A percentile compares a stretch with the other conserved stretches of the same genome.
phyloP scores from a whole-genome alignment of 805 yeast species.

The Yarrowia divulgata region DNA sequence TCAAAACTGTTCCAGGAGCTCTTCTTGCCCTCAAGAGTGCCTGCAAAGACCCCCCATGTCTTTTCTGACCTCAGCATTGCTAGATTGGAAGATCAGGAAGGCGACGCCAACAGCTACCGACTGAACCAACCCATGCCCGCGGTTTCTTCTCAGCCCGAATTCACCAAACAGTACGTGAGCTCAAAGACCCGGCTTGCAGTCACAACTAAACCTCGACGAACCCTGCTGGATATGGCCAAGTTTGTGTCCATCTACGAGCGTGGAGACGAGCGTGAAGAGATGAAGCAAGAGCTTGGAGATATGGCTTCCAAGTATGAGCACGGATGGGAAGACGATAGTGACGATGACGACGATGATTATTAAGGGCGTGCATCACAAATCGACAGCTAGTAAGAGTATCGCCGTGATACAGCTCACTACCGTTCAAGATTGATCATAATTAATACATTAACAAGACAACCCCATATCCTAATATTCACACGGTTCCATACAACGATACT shows the following conservation, averaged over 20 bases:
- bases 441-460: no score
- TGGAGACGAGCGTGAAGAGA: slow-evolving; percentile 45
- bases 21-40: slow-evolving; percentile 42
- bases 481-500: no score
- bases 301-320: slow-evolving; percentile 43
- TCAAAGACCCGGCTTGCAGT: slow-evolving; percentile 41
- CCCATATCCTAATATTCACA: no score
- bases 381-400: no score
- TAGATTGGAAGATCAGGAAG: slow-evolving; percentile 35
- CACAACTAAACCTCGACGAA: slow-evolving; percentile 42
- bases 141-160: slow-evolving; percentile 27
- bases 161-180: slow-evolving; percentile 13
- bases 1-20: slow-evolving; percentile 34
- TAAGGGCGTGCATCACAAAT: neutral
- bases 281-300: slow-evolving; percentile 42
- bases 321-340: slow-evolving; percentile 43
- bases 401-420: no score
- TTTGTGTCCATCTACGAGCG: slow-evolving; percentile 41
- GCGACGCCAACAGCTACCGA: neutral
- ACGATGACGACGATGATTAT: slow-evolving; percentile 41
- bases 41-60: slow-evolving; percentile 42
- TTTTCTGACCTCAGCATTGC: slow-evolving; percentile 32
- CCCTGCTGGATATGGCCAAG: slow-evolving; percentile 42
- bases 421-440: no score
- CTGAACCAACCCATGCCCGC: slow-evolving; percentile 22